Conservation (phyloP, 2,329 filamentous ascomycete genomes). For the Colletotrichum euphorbiae region DNA sequence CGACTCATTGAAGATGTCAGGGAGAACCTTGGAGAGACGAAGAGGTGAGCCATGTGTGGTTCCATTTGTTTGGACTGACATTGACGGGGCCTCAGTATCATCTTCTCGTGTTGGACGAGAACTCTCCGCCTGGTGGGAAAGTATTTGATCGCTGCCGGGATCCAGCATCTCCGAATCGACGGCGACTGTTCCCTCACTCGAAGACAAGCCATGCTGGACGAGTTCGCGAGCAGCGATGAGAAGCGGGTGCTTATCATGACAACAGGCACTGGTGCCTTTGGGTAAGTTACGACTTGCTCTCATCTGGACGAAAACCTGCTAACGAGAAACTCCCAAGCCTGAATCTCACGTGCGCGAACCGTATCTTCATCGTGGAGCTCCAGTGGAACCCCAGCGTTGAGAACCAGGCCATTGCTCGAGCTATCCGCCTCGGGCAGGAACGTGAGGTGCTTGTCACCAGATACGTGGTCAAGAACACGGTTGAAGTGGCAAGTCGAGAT, state of each 20-base stretch:
- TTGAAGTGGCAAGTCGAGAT: conserved; percentile 55
- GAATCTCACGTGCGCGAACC: conserved; percentile 60
- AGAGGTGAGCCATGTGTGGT: conserved; percentile 41
- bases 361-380: conserved; percentile 63
- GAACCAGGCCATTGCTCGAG: conserved; percentile 62
- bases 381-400: conserved; percentile 68
- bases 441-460: conserved; percentile 56
- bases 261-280: conserved; percentile 62
- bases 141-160: conserved; percentile 44
- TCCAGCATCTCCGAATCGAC: conserved; percentile 56
- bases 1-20: conserved; percentile 48
- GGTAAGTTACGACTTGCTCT: conserved; percentile 48
- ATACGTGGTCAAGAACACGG: conserved; percentile 56
- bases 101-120: conserved; percentile 60
- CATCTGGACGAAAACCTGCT: background rate
- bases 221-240: conserved; percentile 48
- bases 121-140: conserved; percentile 53
- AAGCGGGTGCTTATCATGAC: conserved; percentile 62
- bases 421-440: conserved; percentile 59
- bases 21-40: conserved; percentile 41
- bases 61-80: background rate
- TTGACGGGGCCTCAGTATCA: conserved; percentile 48
- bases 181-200: conserved; percentile 52
- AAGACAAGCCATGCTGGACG: conserved; percentile 52
- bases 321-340: conserved; percentile 46